These are phyloP conservation scores for Yarrowia divulgata DNA, from an alignment of 805 yeast genomes.

Conservation along the genomic window DNA sequence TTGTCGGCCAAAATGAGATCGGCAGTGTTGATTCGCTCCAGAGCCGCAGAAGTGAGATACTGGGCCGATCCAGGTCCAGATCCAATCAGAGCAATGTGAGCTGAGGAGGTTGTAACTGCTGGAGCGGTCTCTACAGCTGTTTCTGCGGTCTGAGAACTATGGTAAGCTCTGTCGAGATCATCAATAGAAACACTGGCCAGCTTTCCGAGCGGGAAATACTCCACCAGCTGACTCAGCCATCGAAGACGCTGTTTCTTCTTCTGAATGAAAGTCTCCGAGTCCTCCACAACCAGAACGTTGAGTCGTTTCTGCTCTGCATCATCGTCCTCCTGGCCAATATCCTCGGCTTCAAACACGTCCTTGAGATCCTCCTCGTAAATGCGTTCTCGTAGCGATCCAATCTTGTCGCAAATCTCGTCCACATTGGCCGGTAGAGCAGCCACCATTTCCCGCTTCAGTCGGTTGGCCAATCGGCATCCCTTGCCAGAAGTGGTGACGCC, in stretches of 20 bases:
- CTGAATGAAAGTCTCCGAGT: constrained; percentile 53
- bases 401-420: constrained; percentile 68
- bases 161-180: constrained; percentile 60
- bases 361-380: constrained; percentile 61
- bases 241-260: constrained; percentile 68
- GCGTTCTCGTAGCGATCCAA: constrained; percentile 68
- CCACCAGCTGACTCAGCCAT: constrained; percentile 90
- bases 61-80: constrained; percentile 93
- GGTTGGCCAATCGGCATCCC: constrained; percentile 85
- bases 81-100: constrained; percentile 78
- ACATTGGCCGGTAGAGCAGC: constrained; percentile 69
- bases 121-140: too few species aligned
- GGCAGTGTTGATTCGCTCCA: constrained; percentile 76
- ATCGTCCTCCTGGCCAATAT: constrained; percentile 67
- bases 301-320: constrained; percentile 70
- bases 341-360: constrained; percentile 47
- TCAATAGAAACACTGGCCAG: constrained; percentile 66
- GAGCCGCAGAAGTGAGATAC: constrained; percentile 82
- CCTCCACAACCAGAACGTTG: constrained; percentile 68
- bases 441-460: constrained; percentile 77
- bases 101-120: background rate
- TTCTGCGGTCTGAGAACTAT: constrained; percentile 1
- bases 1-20: constrained; percentile 90
- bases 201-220: constrained; percentile 79
- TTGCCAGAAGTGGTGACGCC: constrained; percentile 88